Base-by-base conservation (phyloP, 108 stramenopile species). In the Discostella pseudostelligera region DNA sequence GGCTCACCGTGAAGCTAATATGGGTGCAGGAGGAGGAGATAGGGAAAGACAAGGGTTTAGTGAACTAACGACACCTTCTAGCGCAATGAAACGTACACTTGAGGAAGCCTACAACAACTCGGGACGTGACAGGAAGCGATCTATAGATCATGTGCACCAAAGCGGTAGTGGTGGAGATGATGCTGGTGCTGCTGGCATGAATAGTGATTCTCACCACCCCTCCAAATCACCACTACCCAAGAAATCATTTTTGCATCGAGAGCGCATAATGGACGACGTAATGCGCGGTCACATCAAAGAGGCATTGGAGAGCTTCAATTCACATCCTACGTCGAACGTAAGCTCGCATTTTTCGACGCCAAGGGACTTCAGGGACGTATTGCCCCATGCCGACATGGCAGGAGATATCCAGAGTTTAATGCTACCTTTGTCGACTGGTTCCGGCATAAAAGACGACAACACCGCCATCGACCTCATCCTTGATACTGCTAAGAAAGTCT, bases 181-280 rank as follows among this genome's bases (percentile, higher is more conserved):
- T n/a, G n/a, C n/a, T n/a, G n/a, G n/a, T n/a, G 32, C 3, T 32
- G 32, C 32, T 32, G 32, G 32, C 32, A 32, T 32, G 5, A 32
- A 5, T 32, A 32, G 3, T 32, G 5, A 32, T 4, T 16, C 32
- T 19, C 36, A 32, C 26, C 12, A 37, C 24, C 35, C 54, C 16
- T 53, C 61, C 21, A 59, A 59, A 16, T 61, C 59, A 17, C 70
- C 70, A 21, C 26, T 39, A 20, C 70, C 70, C 12, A 71, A 71
- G 47, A 71, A 71, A 45, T 25, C 59, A 22, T 62, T 71, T 19
- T 40, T 71, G 32, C 60, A 56, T 20, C 60, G 70, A 4, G 60
- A 71, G 20, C 58, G 60, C 8, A 47, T 56, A 22, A 71, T 62
- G 70, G 61, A 71, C 25, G 22, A 35, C 16, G 70, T 56, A 26